Conservation (phyloP, 352 stramenopile genomes). For the Thraustochytrium sp. region DNA sequence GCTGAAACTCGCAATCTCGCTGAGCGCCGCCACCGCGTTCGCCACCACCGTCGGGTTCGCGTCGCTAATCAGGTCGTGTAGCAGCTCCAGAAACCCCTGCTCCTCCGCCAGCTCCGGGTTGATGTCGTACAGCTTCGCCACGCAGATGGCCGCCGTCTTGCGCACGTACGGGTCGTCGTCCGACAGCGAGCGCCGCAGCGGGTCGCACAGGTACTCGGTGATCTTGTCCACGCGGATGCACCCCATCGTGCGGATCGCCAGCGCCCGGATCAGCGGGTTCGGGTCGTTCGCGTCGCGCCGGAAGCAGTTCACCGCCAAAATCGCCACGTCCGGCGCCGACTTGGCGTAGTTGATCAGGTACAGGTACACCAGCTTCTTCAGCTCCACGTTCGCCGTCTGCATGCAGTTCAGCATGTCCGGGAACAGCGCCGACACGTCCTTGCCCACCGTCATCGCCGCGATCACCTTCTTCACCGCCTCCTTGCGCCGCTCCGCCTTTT, state of each 20-base stretch:
- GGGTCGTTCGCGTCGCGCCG: constrained; percentile 78
- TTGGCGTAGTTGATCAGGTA: constrained; percentile 99
- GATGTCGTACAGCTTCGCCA: constrained; percentile 99
- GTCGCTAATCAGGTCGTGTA: constrained; percentile 96
- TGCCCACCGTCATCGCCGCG: constrained; percentile 80
- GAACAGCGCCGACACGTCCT: constrained; percentile 98
- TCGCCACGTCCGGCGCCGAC: constrained; percentile 96
- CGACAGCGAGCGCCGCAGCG: constrained; percentile 58
- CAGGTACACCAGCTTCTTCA: constrained; percentile 99
- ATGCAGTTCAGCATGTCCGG: constrained; percentile 99
- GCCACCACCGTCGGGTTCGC: constrained; percentile 92
- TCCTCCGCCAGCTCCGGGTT: constrained; percentile 92
- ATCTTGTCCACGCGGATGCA: constrained; percentile 98
- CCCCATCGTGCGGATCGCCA: constrained; percentile 97
- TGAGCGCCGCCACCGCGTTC: constrained; percentile 95
- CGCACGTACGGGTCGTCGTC: constrained; percentile 94
- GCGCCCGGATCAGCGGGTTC: constrained; percentile 88
- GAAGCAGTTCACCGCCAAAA: constrained; percentile 98
- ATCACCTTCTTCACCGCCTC: constrained; percentile 95
- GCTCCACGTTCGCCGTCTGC: constrained; percentile 91
- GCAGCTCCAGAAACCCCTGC: constrained; percentile 86
- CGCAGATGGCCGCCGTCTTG: constrained; percentile 98
- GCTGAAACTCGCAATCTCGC: constrained; percentile 86
- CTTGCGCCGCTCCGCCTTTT: constrained; percentile 93
- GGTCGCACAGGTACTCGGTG: constrained; percentile 97